Conservation (phyloP, 75 land plant genomes). For the Isoetes taiwanensis region DNA sequence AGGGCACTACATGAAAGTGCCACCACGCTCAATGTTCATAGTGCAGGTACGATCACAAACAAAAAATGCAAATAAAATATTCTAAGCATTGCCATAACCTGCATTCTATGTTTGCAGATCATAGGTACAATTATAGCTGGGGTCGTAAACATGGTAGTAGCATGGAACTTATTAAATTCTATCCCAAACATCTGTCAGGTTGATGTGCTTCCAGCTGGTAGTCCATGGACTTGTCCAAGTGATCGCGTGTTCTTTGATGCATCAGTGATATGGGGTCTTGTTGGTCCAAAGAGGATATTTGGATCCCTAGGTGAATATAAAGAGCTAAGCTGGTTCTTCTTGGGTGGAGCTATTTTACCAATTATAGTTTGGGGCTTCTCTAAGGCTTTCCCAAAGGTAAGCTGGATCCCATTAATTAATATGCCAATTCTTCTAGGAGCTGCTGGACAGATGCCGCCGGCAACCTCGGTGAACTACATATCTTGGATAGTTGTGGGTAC, state of each 20-base stretch:
- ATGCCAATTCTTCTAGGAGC: conserved; percentile 67
- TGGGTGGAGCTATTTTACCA: conserved; percentile 63
- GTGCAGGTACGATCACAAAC: too few relatives aligned
- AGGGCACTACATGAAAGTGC: conserved; percentile 79
- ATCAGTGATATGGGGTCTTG: conserved; percentile 68
- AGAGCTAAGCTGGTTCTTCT: conserved; percentile 62
- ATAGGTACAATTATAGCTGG: conserved; percentile 15
- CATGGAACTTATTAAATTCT: conserved; percentile 80
- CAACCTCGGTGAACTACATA: conserved; percentile 43
- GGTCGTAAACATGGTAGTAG: conserved; percentile 29
- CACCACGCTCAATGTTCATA: conserved; percentile 66
- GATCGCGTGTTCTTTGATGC: conserved; percentile 73
- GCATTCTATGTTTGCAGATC: not conserved
- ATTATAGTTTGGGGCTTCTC: conserved; percentile 47
- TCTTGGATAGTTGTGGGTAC: conserved; percentile 49
- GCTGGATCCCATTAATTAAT: conserved; percentile 57
- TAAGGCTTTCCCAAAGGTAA: conserved; percentile 37
- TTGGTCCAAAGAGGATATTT: conserved; percentile 55
- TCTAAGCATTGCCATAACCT: too few relatives aligned
- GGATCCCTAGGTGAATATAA: conserved; percentile 51
- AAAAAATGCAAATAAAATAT: too few relatives aligned
- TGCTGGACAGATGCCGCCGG: conserved; percentile 54
- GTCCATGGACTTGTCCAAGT: conserved; percentile 87
- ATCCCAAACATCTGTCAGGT: conserved; percentile 61
- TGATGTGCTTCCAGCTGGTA: conserved; percentile 33